These are phyloP conservation scores for Colletotrichum salicis DNA, from an alignment of 2,329 filamentous ascomycete species.

Conservation along the genomic window DNA sequence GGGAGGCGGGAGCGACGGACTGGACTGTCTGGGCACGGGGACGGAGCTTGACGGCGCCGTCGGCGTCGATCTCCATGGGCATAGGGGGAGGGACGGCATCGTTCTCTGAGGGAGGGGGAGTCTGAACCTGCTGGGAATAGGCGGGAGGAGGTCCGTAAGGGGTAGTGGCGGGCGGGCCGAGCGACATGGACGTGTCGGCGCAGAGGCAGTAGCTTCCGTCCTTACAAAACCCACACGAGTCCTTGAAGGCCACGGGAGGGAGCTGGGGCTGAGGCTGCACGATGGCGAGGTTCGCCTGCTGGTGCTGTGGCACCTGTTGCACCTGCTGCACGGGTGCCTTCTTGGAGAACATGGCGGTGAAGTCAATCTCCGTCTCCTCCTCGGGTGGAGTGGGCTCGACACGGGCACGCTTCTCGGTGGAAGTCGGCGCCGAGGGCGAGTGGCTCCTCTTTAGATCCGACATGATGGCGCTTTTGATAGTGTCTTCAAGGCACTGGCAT, in stretches of 20 bases:
- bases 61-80: conserved; percentile 69
- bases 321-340: conserved; percentile 44
- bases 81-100: conserved; percentile 64
- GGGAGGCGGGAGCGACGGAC: conserved; percentile 44
- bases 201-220: conserved; percentile 86
- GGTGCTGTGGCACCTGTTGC: conserved; percentile 33
- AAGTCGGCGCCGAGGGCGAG: conserved; percentile 54
- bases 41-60: conserved; percentile 70
- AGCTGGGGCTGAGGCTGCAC: conserved; percentile 44
- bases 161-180: conserved; percentile 22
- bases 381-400: conserved; percentile 60
- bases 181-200: conserved; percentile 65
- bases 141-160: conserved; percentile 39
- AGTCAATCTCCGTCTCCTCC: conserved; percentile 78
- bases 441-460: conserved; percentile 61
- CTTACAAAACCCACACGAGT: conserved; percentile 84
- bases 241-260: conserved; percentile 56
- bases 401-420: conserved; percentile 67
- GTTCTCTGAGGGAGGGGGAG: conserved; percentile 70
- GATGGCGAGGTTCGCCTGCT: conserved; percentile 32
- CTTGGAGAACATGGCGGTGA: conserved; percentile 73
- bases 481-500: conserved; percentile 74
- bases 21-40: conserved; percentile 41
- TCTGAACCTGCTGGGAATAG: conserved; percentile 55
- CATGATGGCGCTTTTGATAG: conserved; percentile 61